Base-by-base conservation (phyloP, 345 rosid genomes). In the Eucalyptus leucophloia region DNA sequence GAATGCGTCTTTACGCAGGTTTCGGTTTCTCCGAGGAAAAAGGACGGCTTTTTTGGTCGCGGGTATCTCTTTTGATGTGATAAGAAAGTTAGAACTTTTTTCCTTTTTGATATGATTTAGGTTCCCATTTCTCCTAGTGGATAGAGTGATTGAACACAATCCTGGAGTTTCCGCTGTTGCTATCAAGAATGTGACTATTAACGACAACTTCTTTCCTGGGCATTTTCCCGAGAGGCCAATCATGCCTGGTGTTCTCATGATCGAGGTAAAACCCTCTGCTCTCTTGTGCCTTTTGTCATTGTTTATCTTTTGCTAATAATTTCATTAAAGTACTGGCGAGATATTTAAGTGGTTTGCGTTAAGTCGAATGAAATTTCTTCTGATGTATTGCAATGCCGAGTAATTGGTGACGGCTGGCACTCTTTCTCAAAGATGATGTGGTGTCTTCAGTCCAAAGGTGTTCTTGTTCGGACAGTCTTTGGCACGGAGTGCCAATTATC, bases 221-320 rank as follows among this genome's bases (percentile, higher is more conserved):
- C 99, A 98, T 93, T 98, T 98, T 86, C 99, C 99, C 86, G 99
- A 96, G 92, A 95, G 99, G 88, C 99, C 99, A 7, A 98, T 98
- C 4, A 97, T 98, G 99, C 99, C 99, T 87, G 99, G 99, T 85
- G 99, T 98, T 82, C 99, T 98, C 93, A 98, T 97, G 99, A 94
- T 98, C 92, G 99, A 97, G 99, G 99, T 97, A 90, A 92, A 89
- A 5, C 86, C 54, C 77, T 42, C 53, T 50, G 7, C 53, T 86
- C 85, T 77, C 47, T 23, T 77, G 47, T 40, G 47, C 85, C 28
- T 77, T 72, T 77, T 37, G 37, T 77, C 4, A 2, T 12, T 14
- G 47, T 21, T 40, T 40, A 21, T 77, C 47, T 77, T 44, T 77
- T 21, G 24, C 85, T 77, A 40, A 21, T 21, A 40, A 77, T 77